A percentile compares a stretch with the other conserved stretches of the same genome.
Conservation (phyloP, 202 grass and related monocot species). For the Bolboschoenoplectus hybrid region DNA sequence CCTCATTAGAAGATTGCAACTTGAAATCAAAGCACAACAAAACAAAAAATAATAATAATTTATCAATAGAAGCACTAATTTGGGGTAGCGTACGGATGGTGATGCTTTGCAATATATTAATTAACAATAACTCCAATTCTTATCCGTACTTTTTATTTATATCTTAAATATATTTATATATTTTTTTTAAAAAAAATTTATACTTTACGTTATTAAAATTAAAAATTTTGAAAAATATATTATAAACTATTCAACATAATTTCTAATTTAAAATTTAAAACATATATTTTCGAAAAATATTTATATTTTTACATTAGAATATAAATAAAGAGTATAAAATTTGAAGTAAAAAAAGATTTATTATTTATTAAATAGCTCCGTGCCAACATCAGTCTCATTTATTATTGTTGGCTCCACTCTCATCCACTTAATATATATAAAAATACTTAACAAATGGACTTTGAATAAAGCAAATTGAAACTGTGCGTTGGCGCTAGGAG, state of each 20-base stretch:
- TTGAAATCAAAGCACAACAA: background rate
- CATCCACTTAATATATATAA: background rate
- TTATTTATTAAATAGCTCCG: background rate
- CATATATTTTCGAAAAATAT: too few relatives aligned
- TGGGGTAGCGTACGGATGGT: background rate
- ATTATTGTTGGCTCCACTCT: slow-evolving; percentile 26
- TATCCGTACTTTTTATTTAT: too few relatives aligned
- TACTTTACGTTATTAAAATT: too few relatives aligned
- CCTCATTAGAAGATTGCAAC: background rate
- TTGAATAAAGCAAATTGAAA: slow-evolving; percentile 6
- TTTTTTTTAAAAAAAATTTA: too few relatives aligned
- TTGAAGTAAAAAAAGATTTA: too few relatives aligned
- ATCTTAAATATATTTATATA: too few relatives aligned
- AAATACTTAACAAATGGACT: background rate
- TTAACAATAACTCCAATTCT: too few relatives aligned
- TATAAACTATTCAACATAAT: too few relatives aligned
- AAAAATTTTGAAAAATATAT: too few relatives aligned
- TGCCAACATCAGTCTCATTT: background rate
- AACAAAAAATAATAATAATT: background rate
- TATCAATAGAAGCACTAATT: background rate
- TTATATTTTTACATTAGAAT: too few relatives aligned
- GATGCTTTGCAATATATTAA: background rate
- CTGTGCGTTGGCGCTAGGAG: background rate
- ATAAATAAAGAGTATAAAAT: too few relatives aligned
- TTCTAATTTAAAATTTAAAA: too few relatives aligned